Evolutionary conservation across 345 rosid species (phyloP), one percentile per base, ranked within the genome.

Genomic region (Hirschfeldia incana): DNA sequence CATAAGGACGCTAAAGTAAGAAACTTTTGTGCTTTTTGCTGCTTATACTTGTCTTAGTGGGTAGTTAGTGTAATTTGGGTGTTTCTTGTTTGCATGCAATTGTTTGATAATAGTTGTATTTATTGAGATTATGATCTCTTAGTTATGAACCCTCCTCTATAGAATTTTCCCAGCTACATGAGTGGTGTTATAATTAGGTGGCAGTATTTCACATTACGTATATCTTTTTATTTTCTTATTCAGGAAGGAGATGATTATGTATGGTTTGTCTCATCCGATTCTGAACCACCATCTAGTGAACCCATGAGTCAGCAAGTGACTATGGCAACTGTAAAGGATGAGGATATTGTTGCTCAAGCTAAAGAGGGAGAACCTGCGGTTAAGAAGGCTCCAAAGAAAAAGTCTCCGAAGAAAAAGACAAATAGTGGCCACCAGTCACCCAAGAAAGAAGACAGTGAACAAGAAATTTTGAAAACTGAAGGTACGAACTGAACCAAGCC

Each of bases 211-310:
- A 21, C 21, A 21, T 21, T 21, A 21, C 21, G 64, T 49, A n/a
- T 79, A 8, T 39, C 33, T 11, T 42, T 57, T 63, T 8, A 0
- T 39, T 65, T 10, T 55, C 37, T 69, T 53, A 16, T 13, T 13
- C 80, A 81, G 80, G 83, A 33, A 34, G 70, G 44, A 71, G 32
- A 83, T 65, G 81, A 63, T 85, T 79, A 84, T 66, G 67, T 88
- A 49, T 89, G 21, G 84, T 64, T 83, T 51, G 42, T 90, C 63
- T 89, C 97, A 69, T 92, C 93, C 49, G 99, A 90, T 85, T 88
- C 96, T 32, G 99, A 94, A 83, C 84, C 89, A 68, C 80, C 78
- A 78, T 88, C 83, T 51, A 74, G 71, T 84, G 70, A 69, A 68
- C 72, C 66, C 10, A 16, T 4, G 72, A 75, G 42, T 46, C 81